These are phyloP conservation scores for Yarrowia sp. DNA, from an alignment of 805 yeast genomes.

Conservation along the genomic window DNA sequence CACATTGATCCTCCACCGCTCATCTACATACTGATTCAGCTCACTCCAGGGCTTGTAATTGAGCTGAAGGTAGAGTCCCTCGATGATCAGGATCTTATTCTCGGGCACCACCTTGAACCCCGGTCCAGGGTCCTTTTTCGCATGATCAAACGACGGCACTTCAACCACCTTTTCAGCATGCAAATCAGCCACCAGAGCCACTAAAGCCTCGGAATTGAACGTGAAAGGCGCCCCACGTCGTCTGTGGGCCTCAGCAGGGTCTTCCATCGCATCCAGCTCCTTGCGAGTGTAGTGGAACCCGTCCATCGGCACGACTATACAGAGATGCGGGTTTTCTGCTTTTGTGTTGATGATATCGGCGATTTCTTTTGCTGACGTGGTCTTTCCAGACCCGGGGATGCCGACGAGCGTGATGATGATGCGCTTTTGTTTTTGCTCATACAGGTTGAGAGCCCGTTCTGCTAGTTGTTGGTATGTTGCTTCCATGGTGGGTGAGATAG, in stretches of 20 bases:
- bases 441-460: not conserved
- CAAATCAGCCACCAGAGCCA: constrained; percentile 40
- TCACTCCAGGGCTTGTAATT: constrained; percentile 58
- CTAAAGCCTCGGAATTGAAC: constrained; percentile 61
- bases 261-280: constrained; percentile 48
- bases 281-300: constrained; percentile 67
- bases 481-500: constrained; percentile 16
- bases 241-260: constrained; percentile 55
- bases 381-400: constrained; percentile 82
- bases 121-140: constrained; percentile 61
- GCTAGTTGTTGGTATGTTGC: constrained; percentile 7
- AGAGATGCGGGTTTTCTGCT: constrained; percentile 27
- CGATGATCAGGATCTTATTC: constrained; percentile 61
- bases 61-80: constrained; percentile 71
- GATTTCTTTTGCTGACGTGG: constrained; percentile 58
- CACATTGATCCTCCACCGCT: constrained; percentile 49
- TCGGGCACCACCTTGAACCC: constrained; percentile 48
- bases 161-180: constrained; percentile 29
- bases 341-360: constrained; percentile 43
- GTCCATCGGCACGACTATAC: constrained; percentile 60
- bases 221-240: constrained; percentile 86
- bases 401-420: constrained; percentile 64
- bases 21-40: constrained; percentile 44
- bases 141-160: constrained; percentile 74
- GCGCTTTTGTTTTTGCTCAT: constrained; percentile 37